Conservation (phyloP, 805 yeast genomes). For the Jamesozyma piceae region DNA sequence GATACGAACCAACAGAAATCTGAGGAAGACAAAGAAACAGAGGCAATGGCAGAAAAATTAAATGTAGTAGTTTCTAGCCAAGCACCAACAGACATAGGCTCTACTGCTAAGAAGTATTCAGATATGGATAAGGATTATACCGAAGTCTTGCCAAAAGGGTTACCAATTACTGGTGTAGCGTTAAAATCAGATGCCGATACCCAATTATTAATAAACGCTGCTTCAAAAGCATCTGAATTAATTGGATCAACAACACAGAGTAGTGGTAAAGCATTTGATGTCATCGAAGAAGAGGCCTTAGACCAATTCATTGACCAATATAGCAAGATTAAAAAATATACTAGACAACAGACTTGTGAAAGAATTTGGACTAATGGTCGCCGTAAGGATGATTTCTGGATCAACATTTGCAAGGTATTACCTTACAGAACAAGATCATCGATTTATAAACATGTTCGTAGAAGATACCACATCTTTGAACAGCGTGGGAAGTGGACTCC, state of each 20-base stretch:
- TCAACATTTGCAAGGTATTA: constrained; percentile 60
- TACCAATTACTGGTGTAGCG: constrained; percentile 8
- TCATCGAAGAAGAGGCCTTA: constrained; percentile 56
- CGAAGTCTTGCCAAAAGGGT: constrained; percentile 24
- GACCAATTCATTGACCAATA: constrained; percentile 66
- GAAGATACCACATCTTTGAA: constrained; percentile 79
- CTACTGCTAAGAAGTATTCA: constrained; percentile 9
- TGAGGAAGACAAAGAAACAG: constrained; percentile 3
- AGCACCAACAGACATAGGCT: constrained; percentile 1
- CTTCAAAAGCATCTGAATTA: constrained; percentile 34
- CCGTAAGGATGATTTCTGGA: constrained; percentile 87
- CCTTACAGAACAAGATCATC: constrained; percentile 85
- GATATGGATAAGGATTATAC: constrained; percentile 11
- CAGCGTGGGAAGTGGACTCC: constrained; percentile 86
- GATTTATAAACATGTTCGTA: constrained; percentile 83
- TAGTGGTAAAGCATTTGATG: constrained; percentile 28
- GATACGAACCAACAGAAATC: neutral
- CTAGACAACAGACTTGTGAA: constrained; percentile 62
- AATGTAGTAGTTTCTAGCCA: constrained; percentile 4
- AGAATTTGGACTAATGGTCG: constrained; percentile 84
- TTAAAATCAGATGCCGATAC: constrained; percentile 30
- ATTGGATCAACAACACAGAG: constrained; percentile 26
- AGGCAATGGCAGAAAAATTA: constrained; percentile 6
- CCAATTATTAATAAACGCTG: constrained; percentile 35
- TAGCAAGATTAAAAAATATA: constrained; percentile 50